These are phyloP conservation scores for Trapa incisa DNA, from an alignment of 345 rosid species.

Conservation along the genomic window DNA sequence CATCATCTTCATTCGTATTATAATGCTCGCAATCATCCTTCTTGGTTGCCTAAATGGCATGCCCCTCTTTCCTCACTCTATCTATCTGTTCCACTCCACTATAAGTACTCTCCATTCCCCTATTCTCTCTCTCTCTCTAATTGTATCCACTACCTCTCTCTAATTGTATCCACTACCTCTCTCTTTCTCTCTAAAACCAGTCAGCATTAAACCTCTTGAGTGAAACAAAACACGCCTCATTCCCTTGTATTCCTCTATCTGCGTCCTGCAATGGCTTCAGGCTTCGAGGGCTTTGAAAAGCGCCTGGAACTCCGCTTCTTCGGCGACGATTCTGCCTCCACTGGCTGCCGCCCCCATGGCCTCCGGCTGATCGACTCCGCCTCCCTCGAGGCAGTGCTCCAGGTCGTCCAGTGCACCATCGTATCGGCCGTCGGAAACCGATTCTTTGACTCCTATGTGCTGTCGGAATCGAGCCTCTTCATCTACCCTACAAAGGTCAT, in stretches of 20 bases:
- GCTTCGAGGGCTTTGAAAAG: slow-evolving; percentile 97
- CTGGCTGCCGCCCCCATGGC: slow-evolving; percentile 25
- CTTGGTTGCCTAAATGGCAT: slow-evolving; percentile 98
- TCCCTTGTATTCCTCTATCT: neutral
- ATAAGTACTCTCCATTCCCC: slow-evolving; percentile 5
- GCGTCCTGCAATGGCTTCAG: slow-evolving; percentile 62
- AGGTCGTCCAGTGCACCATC: slow-evolving; percentile 84
- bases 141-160: neutral
- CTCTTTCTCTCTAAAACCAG: neutral
- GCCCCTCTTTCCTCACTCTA: slow-evolving; percentile 40
- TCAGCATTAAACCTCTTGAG: neutral
- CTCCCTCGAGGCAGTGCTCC: slow-evolving; percentile 45
- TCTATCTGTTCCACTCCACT: slow-evolving; percentile 10
- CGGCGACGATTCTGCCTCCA: slow-evolving; percentile 23
- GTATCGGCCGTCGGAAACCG: slow-evolving; percentile 87
- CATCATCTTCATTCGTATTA: slow-evolving; percentile 62
- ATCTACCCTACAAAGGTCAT: slow-evolving; percentile 90
- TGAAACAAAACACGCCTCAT: too few species aligned
- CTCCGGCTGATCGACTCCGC: slow-evolving; percentile 65
- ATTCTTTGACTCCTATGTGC: slow-evolving; percentile 76
- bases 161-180: neutral
- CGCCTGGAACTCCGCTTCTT: slow-evolving; percentile 85
- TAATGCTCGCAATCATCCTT: slow-evolving; percentile 93
- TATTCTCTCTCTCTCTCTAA: neutral
- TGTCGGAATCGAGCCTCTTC: slow-evolving; percentile 91